Conservation (phyloP, 495 filamentous ascomycete species). For the Symbiotaphrina buchneri region DNA sequence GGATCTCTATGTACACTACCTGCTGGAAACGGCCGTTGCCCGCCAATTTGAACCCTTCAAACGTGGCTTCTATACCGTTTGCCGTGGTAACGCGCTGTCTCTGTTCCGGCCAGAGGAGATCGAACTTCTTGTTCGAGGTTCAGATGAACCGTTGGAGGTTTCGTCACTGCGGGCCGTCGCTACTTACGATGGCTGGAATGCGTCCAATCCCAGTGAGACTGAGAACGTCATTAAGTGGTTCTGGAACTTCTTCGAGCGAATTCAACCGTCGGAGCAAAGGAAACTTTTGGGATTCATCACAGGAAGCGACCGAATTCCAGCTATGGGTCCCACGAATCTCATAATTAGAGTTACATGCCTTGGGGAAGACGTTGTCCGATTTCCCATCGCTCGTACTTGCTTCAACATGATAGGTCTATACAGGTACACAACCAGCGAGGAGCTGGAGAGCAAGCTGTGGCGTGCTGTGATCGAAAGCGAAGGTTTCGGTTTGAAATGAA, state of each 20-base stretch:
- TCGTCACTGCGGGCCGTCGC: conserved; percentile 54
- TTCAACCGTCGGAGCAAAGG: conserved; percentile 44
- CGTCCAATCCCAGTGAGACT: conserved; percentile 18
- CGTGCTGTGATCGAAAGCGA: conserved; percentile 74
- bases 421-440: conserved; percentile 39
- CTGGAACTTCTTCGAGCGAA: conserved; percentile 57
- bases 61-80: conserved; percentile 84
- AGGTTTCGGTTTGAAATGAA: conserved; percentile 77
- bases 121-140: conserved; percentile 70
- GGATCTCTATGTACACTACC: conserved; percentile 60
- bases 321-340: conserved; percentile 69
- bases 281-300: conserved; percentile 74
- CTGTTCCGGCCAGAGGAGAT: conserved; percentile 92
- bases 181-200: conserved; percentile 60
- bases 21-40: conserved; percentile 56
- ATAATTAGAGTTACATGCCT: conserved; percentile 53
- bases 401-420: conserved; percentile 72
- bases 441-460: conserved; percentile 57
- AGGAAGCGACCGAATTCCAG: conserved; percentile 82
- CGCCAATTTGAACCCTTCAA: conserved; percentile 92
- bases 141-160: conserved; percentile 69
- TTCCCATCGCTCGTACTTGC: conserved; percentile 74
- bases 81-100: conserved; percentile 70
- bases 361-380: conserved; percentile 51
- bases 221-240: conserved; percentile 66